Base-by-base conservation (phyloP, 2,329 filamentous ascomycete species). In the Pyrenophora graminea region DNA sequence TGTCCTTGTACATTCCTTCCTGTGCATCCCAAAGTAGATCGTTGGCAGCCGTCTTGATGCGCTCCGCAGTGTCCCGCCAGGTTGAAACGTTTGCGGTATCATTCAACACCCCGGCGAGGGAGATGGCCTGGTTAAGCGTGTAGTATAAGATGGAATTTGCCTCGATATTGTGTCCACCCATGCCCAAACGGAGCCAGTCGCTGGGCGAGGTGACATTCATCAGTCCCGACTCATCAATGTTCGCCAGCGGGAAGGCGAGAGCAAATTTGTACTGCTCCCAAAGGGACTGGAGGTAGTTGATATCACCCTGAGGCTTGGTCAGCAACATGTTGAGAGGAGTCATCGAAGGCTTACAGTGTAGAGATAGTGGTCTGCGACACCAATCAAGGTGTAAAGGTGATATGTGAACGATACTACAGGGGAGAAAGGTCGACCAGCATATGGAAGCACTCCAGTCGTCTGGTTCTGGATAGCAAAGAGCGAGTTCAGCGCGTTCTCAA, bases 1-100 rank as follows among this genome's bases (percentile, higher is more conserved):
- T 84, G 64, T 83, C 80, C 47, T 76, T 74, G 70, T 85, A 82
- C 54, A 82, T 75, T 21, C 79, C 78, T n/a, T 72, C 72, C 1
- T 63, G 45, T 0, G 69, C 57, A 55, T 83, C 78, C 77, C 79
- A 85, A 51, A 81, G 77, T 40, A 77, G 70, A 9, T 63, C 62
- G 38, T 80, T 77, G 21, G 82, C 82, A 7, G 77, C 74, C 0
- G 61, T 59, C 56, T 75, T 74, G 39, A 84, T 75, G 3, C 66
- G 56, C 2, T 68, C 68, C 6, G 78, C 79, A 31, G 66, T 66
- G 9, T 63, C 56, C n/a, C 68, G 72, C 78, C 75, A 82, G 27
- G 61, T 65, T 6, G 66, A 62, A 17, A 77, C 66, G 3, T 79
- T 66, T 2, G 64, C 63, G 2, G 72, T 74, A 51, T 80, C 76